A percentile compares a stretch with the other conserved stretches of the same genome.
phyloP scores from a whole-genome alignment of 495 filamentous ascomycete species.

The Immersiella caudata region DNA sequence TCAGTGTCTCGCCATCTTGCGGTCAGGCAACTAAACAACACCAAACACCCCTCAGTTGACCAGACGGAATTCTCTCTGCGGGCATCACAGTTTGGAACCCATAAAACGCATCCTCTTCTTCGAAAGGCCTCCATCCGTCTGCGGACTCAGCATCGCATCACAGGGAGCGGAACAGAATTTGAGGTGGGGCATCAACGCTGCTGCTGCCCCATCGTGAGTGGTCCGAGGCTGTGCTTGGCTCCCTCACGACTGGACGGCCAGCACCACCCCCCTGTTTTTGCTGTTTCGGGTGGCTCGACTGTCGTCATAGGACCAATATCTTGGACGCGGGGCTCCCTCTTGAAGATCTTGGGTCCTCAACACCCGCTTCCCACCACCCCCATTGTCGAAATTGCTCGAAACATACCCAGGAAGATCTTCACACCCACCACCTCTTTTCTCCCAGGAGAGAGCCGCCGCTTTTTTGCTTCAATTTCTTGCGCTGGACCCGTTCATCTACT shows the following conservation, averaged over 20 bases:
- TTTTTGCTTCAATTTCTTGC: neutral
- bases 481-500: neutral
- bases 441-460: neutral
- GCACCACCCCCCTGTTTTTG: neutral
- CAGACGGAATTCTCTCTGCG: neutral
- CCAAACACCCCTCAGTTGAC: neutral
- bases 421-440: neutral
- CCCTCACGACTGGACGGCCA: neutral
- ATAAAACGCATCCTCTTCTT: neutral
- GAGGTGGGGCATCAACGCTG: neutral
- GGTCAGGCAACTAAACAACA: neutral
- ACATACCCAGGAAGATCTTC: neutral
- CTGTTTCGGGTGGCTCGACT: conserved; percentile 19
- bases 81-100: neutral
- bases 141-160: neutral
- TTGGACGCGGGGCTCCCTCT: conserved; percentile 23
- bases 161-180: neutral
- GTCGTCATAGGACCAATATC: conserved; percentile 39
- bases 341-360: conserved; percentile 15
- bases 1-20: neutral
- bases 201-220: neutral
- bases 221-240: conserved; percentile 11
- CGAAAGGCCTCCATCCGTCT: neutral
- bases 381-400: conserved; percentile 14
- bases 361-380: conserved; percentile 8